Percentiles rank a stretch among this genome's conserved stretches.
Evolutionary conservation across 768 basidiomycete genomes (phyloP).

Genomic region (Leucosporidium scottii): DNA sequence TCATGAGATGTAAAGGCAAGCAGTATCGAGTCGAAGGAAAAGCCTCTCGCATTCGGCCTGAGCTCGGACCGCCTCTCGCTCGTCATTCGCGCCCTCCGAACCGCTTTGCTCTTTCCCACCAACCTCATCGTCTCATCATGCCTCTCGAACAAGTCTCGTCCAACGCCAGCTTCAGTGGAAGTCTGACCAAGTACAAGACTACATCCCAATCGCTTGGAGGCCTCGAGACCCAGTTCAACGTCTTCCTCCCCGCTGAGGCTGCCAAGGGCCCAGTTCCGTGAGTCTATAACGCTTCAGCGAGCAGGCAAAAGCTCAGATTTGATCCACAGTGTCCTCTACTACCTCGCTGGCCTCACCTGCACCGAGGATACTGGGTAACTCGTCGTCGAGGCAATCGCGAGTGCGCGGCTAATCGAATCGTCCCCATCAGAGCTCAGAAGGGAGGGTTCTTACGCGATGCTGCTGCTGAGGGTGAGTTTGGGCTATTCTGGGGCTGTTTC

Average conservation of each 20-base stretch:
- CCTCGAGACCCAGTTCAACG: conserved; percentile 64
- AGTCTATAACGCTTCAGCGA: conserved; percentile 46
- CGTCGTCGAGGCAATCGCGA: not conserved
- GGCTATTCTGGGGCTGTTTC: not conserved
- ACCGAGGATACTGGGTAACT: conserved; percentile 88
- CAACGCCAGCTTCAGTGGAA: conserved; percentile 73
- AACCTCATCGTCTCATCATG: conserved; percentile 29
- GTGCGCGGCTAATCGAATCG: not conserved
- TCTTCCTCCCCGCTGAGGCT: conserved; percentile 70
- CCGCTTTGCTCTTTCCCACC: not conserved
- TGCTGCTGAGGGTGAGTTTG: conserved; percentile 51
- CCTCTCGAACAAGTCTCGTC: conserved; percentile 62
- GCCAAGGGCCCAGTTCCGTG: conserved; percentile 43
- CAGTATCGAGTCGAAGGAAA: too few relatives aligned
- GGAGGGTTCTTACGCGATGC: conserved; percentile 86
- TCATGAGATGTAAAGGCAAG: too few relatives aligned
- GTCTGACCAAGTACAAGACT: conserved; percentile 74
- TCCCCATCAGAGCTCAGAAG: conserved; percentile 67
- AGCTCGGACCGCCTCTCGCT: too few relatives aligned
- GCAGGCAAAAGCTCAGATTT: conserved; percentile 29
- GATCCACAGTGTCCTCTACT: conserved; percentile 56
- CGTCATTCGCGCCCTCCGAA: too few relatives aligned
- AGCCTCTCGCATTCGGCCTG: too few relatives aligned
- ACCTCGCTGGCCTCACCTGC: conserved; percentile 77
- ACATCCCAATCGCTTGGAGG: conserved; percentile 49